Evolutionary conservation across 1,284 basidiomycete genomes (phyloP).

Genomic region (Tetrapyrgos nigripes): DNA sequence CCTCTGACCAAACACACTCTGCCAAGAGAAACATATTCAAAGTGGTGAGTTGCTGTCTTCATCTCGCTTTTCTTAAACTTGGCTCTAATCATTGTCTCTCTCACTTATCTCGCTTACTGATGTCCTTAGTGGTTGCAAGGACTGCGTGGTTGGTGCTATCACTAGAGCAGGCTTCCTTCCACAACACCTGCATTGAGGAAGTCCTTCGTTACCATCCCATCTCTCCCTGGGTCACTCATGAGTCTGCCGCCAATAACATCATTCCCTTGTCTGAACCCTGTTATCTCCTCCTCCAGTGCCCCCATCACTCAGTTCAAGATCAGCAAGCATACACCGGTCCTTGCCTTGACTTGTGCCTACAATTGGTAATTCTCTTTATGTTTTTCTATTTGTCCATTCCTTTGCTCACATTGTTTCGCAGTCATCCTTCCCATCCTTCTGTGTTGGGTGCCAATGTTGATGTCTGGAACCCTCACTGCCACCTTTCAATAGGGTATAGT

Average conservation of each 20-base stretch:
- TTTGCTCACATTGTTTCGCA: not conserved
- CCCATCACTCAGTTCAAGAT: slow-evolving; percentile 6
- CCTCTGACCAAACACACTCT: too few species aligned
- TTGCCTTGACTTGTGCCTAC: slow-evolving; percentile 7
- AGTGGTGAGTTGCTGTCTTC: too few species aligned
- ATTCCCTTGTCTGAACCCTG: slow-evolving; percentile 10
- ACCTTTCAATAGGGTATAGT: too few species aligned
- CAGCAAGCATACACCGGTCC: slow-evolving; percentile 6
- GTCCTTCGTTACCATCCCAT: slow-evolving; percentile 10
- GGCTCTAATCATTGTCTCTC: too few species aligned
- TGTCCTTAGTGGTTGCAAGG: too few species aligned
- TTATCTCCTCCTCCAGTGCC: slow-evolving; percentile 10
- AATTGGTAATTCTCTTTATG: slow-evolving; percentile 8
- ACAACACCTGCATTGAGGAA: slow-evolving; percentile 24
- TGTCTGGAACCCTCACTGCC: slow-evolving; percentile 6
- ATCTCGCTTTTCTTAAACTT: too few species aligned
- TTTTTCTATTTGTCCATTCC: not conserved
- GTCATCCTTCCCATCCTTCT: not conserved
- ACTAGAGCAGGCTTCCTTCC: too few species aligned
- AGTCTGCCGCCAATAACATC: slow-evolving; percentile 7
- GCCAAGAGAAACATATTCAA: too few species aligned
- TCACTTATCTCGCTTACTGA: too few species aligned
- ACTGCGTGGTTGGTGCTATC: too few species aligned
- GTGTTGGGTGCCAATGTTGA: slow-evolving; percentile 12
- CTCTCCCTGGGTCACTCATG: slow-evolving; percentile 4